phyloP scores from a whole-genome alignment of 768 basidiomycete species.

The Termitomyces sp. region DNA sequence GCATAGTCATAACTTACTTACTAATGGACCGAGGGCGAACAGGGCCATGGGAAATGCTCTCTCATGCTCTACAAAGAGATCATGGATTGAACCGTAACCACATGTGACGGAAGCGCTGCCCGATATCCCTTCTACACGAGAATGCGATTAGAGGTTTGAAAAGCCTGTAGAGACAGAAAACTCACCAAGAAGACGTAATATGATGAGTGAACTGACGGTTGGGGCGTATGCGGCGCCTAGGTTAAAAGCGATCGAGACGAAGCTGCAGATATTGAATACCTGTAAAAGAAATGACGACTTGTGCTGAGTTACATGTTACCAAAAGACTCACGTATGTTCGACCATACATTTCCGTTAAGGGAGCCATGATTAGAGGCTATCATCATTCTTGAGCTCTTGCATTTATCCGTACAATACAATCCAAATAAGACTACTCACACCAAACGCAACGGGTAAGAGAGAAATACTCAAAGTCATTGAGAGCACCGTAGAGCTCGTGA shows the following conservation, averaged over 20 bases:
- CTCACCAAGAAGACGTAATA: constrained; percentile 62
- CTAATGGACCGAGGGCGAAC: constrained; percentile 57
- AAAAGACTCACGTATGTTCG: constrained; percentile 46
- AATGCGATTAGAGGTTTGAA: background rate
- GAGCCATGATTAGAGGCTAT: constrained; percentile 58
- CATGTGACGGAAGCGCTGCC: constrained; percentile 61
- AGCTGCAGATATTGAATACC: constrained; percentile 57
- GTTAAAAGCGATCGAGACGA: constrained; percentile 60
- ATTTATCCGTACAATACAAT: background rate
- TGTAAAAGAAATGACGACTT: too few relatives aligned
- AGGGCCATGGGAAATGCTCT: constrained; percentile 62
- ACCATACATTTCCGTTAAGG: constrained; percentile 70
- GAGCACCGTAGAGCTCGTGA: constrained; percentile 47
- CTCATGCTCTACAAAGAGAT: constrained; percentile 56
- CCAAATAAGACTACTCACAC: constrained; percentile 28
- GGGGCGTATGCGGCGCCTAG: constrained; percentile 69
- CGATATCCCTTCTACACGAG: constrained; percentile 45
- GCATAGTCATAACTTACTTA: constrained; percentile 40
- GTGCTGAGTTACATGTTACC: background rate
- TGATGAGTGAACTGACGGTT: constrained; percentile 47
- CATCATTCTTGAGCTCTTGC: background rate
- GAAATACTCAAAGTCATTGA: constrained; percentile 65
- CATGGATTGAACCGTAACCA: constrained; percentile 62
- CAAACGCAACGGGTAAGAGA: constrained; percentile 63
- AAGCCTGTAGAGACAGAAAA: background rate